Evolutionary conservation across 2,329 filamentous ascomycete species (phyloP), one percentile per base, ranked within the genome.

Genomic region (Geosmithia putterillii): DNA sequence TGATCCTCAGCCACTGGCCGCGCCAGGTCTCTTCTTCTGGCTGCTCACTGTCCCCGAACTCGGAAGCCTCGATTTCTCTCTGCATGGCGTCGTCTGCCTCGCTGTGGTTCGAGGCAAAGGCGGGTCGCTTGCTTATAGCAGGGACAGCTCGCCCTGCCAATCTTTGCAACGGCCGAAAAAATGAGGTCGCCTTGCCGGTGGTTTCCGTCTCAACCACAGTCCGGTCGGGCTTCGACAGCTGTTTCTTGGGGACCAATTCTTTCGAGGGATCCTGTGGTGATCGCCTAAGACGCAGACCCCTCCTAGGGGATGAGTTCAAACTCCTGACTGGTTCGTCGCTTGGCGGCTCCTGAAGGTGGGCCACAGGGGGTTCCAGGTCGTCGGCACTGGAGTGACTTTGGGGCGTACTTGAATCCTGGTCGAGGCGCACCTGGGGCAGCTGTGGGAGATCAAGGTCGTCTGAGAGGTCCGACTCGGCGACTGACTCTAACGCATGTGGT

Each of bases 61-160:
- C 43, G 34, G 50, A 36, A 28, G 45, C 48, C 39, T 46, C 46
- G 12, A 55, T 53, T 10, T 50, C 48, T 28, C 46, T 43, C 38
- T 53, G 52, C 18, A 55, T 47, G 4, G 47, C 52, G 21, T 52
- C 51, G 15, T 54, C 51, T 22, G 48, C 45, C 42, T 55, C 54
- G 38, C 46, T 51, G 36, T 50, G 47, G 19, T 50, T 42, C 4
- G 51, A 45, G 7, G 42, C 42, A 40, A 42, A 45, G 42, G 14
- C 23, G 35, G n/a, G n/a, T n/a, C n/a, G n/a, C n/a, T n/a, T n/a
- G n/a, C n/a, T n/a, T n/a, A n/a, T n/a, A n/a, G n/a, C n/a, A n/a
- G n/a, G n/a, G n/a, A n/a, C n/a, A n/a, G n/a, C n/a, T n/a, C n/a
- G n/a, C n/a, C n/a, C n/a, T n/a, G n/a, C n/a, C n/a, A n/a, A n/a